These are phyloP conservation scores for Cladorrhinum samala DNA, from an alignment of 495 filamentous ascomycete genomes.

Conservation along the genomic window DNA sequence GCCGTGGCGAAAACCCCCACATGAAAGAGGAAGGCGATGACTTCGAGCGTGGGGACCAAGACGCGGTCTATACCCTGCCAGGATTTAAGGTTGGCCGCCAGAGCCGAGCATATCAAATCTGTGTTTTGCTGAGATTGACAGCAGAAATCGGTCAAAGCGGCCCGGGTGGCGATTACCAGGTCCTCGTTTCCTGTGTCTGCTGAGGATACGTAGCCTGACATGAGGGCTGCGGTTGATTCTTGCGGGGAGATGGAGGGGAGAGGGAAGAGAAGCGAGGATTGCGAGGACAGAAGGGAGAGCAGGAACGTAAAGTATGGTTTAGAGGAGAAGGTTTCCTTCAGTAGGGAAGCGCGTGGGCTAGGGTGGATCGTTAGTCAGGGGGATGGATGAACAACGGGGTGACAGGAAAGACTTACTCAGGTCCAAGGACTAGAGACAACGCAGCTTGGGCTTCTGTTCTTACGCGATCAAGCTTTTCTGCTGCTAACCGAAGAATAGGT, in stretches of 20 bases:
- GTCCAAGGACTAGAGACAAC: constrained; percentile 30
- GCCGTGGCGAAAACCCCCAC: constrained; percentile 34
- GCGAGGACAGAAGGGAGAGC: constrained; percentile 34
- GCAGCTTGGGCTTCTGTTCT: constrained; percentile 57
- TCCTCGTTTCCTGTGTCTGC: constrained; percentile 80
- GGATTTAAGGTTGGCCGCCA: constrained; percentile 31
- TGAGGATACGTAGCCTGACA: constrained; percentile 75
- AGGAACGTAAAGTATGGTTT: constrained; percentile 46
- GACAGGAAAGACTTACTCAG: constrained; percentile 23
- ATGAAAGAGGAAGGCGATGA: constrained; percentile 68
- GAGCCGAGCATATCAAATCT: constrained; percentile 27
- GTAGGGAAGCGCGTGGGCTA: constrained; percentile 24
- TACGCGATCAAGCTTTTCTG: constrained; percentile 86
- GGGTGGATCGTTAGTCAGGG: constrained; percentile 8
- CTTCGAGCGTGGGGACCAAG: constrained; percentile 66
- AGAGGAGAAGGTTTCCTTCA: constrained; percentile 40
- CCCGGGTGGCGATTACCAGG: constrained; percentile 65
- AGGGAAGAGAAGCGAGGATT: constrained; percentile 20
- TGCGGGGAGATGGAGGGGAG: constrained; percentile 14
- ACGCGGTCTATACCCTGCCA: constrained; percentile 57
- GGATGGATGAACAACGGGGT: constrained; percentile 4
- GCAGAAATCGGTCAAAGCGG: constrained; percentile 55
- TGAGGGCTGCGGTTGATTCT: constrained; percentile 42
- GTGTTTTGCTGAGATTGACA: constrained; percentile 27
- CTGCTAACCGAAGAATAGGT: constrained; percentile 60